phyloP scores from a whole-genome alignment of 1,139 yeast genomes.

The Trichomonascaceae sp. region DNA sequence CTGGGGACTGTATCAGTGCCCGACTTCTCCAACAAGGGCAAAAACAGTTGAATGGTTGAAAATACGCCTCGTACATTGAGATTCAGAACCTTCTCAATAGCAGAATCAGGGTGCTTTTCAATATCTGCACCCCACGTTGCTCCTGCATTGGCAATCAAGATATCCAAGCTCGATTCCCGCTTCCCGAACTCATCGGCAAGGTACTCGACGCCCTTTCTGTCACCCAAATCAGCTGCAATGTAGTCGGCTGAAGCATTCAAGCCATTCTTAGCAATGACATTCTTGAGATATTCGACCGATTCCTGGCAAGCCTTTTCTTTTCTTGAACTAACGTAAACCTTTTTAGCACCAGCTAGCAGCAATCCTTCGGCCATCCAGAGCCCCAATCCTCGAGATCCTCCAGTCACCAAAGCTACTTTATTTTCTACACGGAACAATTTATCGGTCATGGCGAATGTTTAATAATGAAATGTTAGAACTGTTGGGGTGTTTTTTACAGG shows the following conservation, averaged over 20 bases:
- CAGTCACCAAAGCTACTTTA: conserved; percentile 68
- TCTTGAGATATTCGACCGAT: conserved; percentile 48
- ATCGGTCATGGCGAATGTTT: conserved; percentile 32
- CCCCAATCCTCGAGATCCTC: conserved; percentile 75
- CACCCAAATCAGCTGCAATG: conserved; percentile 57
- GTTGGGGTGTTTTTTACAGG: too few relatives aligned
- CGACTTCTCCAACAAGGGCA: conserved; percentile 50
- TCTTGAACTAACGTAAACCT: conserved; percentile 62
- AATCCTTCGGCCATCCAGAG: conserved; percentile 62
- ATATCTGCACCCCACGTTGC: conserved; percentile 74
- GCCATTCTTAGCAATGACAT: conserved; percentile 39
- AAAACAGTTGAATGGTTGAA: conserved; percentile 56
- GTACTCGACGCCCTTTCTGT: conserved; percentile 44
- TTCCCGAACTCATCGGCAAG: conserved; percentile 42
- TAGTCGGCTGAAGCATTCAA: conserved; percentile 44
- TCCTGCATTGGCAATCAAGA: conserved; percentile 73
- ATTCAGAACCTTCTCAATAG: conserved; percentile 57
- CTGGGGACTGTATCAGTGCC: conserved; percentile 59
- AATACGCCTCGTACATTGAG: conserved; percentile 70
- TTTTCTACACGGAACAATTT: conserved; percentile 42
- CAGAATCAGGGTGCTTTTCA: conserved; percentile 55
- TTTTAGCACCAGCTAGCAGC: conserved; percentile 56
- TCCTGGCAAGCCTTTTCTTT: conserved; percentile 59
- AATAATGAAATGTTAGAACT: neutral
- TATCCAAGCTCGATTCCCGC: conserved; percentile 44